A percentile compares a stretch with the other conserved stretches of the same genome.
Conservation (phyloP, 768 basidiomycete genomes). For the Leccinum arenicola region DNA sequence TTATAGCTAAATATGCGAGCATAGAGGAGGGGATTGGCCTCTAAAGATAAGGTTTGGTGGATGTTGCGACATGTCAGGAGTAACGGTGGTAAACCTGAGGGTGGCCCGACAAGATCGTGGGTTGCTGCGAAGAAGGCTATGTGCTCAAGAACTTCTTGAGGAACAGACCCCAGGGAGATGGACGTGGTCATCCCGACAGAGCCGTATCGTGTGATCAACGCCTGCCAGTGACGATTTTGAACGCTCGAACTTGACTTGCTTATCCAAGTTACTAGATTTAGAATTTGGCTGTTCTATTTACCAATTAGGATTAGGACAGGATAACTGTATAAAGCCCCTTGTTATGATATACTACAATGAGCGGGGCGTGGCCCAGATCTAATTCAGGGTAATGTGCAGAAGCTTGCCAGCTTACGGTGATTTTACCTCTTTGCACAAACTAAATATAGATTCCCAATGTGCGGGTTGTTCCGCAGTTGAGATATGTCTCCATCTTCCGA, state of each 20-base stretch:
- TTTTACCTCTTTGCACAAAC: constrained; percentile 41
- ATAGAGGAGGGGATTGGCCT: constrained; percentile 65
- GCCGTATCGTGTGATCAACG: background rate
- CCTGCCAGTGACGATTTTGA: too few species aligned
- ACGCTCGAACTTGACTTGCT: background rate
- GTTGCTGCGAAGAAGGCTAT: constrained; percentile 68
- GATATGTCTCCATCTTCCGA: constrained; percentile 44
- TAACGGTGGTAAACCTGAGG: constrained; percentile 54
- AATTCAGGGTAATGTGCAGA: background rate
- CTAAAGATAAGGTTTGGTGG: constrained; percentile 48
- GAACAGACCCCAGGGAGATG: constrained; percentile 47
- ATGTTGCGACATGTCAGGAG: constrained; percentile 48
- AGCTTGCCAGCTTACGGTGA: constrained; percentile 5
- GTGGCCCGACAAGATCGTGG: constrained; percentile 54
- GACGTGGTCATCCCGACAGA: constrained; percentile 12
- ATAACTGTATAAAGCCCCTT: background rate
- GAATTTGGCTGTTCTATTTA: background rate
- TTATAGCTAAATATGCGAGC: constrained; percentile 63
- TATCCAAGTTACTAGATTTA: constrained; percentile 7
- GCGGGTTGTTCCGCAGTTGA: constrained; percentile 34
- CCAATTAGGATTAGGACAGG: background rate
- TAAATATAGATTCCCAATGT: constrained; percentile 53
- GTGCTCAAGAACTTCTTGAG: constrained; percentile 76
- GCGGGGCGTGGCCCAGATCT: background rate
- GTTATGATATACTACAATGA: background rate